These are phyloP conservation scores for Gonapodya prolifera DNA, from an alignment of 192 early-diverging fungal species.

Conservation along the genomic window DNA sequence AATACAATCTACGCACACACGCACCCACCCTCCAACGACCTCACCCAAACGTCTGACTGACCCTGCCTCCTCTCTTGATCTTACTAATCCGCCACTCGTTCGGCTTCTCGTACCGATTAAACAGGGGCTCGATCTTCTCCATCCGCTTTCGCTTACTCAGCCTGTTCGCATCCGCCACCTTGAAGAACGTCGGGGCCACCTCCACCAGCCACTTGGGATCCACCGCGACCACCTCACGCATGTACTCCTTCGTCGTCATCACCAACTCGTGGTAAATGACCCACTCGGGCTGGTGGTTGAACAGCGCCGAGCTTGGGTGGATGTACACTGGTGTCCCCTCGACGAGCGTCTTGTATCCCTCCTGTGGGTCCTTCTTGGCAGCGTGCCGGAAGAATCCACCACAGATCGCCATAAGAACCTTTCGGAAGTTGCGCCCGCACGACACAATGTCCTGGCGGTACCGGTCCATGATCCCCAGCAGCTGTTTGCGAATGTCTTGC, in stretches of 20 bases:
- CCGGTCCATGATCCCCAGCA: constrained; percentile 81
- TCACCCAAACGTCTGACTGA: constrained; percentile 69
- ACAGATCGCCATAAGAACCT: constrained; percentile 78
- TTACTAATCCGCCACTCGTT: constrained; percentile 91
- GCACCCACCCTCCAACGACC: background rate
- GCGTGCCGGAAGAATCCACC: constrained; percentile 92
- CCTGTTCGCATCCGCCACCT: constrained; percentile 85
- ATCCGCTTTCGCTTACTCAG: constrained; percentile 85
- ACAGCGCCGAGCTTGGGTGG: constrained; percentile 90
- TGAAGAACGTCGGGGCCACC: constrained; percentile 97
- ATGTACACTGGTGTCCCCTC: constrained; percentile 97
- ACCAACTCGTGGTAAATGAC: constrained; percentile 90
- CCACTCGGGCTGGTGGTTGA: constrained; percentile 90
- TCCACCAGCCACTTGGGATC: constrained; percentile 90
- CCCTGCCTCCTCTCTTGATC: constrained; percentile 51
- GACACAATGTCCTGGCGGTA: constrained; percentile 89
- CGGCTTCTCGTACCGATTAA: constrained; percentile 84
- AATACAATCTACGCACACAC: too few species aligned
- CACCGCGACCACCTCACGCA: constrained; percentile 77
- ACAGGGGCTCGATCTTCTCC: constrained; percentile 89
- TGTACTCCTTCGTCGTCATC: constrained; percentile 83
- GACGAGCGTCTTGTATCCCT: constrained; percentile 96
- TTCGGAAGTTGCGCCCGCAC: constrained; percentile 73
- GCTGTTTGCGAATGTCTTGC: constrained; percentile 92
- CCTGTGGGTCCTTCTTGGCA: constrained; percentile 97